These are phyloP conservation scores for Ogataea paraovalis DNA, from an alignment of 805 yeast species.

Conservation along the genomic window DNA sequence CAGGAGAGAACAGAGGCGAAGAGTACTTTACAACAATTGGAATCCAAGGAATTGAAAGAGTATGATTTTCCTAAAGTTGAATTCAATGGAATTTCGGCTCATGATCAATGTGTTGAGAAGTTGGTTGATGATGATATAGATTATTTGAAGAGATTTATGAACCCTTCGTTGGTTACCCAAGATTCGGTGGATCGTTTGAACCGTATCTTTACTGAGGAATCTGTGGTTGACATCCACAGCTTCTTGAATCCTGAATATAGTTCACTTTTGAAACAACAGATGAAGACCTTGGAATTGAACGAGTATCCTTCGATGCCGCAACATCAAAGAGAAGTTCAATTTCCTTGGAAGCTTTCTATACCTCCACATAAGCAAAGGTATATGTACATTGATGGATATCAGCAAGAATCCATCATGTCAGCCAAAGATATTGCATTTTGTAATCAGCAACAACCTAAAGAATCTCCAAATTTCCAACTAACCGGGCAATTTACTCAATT, in stretches of 20 bases:
- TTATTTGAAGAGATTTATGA: conserved; percentile 53
- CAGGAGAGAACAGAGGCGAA: conserved; percentile 71
- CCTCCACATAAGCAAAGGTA: conserved; percentile 94
- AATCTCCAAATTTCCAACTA: conserved; percentile 48
- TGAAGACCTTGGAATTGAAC: conserved; percentile 60
- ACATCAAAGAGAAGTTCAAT: conserved; percentile 46
- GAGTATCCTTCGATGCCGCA: conserved; percentile 51
- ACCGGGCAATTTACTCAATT: conserved; percentile 13
- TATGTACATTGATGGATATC: conserved; percentile 71
- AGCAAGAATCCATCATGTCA: conserved; percentile 30
- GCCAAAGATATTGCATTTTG: conserved; percentile 31
- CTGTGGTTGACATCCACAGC: conserved; percentile 61
- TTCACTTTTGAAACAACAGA: conserved; percentile 37
- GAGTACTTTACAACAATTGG: conserved; percentile 76
- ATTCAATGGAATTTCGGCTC: conserved; percentile 23
- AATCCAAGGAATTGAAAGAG: conserved; percentile 70
- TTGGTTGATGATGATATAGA: conserved; percentile 40
- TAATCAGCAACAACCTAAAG: conserved; percentile 37
- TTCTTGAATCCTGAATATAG: conserved; percentile 60
- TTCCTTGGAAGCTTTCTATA: conserved; percentile 86
- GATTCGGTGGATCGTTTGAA: conserved; percentile 41
- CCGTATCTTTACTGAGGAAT: conserved; percentile 57
- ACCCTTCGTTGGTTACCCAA: conserved; percentile 44
- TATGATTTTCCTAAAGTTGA: conserved; percentile 74
- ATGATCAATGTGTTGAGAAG: conserved; percentile 12